These are phyloP conservation scores for Backusella morwellensis DNA, from an alignment of 192 early-diverging fungal genomes.

Conservation along the genomic window DNA sequence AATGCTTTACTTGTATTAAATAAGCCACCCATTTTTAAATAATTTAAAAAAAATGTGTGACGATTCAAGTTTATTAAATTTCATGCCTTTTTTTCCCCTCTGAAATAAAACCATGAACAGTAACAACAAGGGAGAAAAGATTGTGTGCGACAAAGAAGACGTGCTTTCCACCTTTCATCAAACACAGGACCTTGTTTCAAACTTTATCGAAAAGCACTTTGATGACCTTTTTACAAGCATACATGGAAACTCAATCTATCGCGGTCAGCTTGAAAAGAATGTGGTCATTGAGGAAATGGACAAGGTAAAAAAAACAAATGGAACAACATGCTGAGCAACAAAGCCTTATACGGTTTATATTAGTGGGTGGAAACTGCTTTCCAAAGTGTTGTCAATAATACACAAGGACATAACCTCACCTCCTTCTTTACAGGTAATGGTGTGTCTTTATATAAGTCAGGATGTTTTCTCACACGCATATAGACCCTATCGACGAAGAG, in stretches of 20 bases:
- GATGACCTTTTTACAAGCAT: neutral
- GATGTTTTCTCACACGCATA: neutral
- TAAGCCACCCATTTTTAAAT: neutral
- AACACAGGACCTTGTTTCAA: neutral
- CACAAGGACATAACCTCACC: neutral
- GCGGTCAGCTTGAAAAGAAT: neutral
- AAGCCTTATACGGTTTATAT: too few species aligned
- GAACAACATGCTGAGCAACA: neutral
- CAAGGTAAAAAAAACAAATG: neutral
- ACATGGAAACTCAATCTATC: neutral
- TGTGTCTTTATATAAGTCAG: too few species aligned
- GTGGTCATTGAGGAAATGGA: neutral
- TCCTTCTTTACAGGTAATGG: neutral
- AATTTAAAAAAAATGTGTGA: neutral
- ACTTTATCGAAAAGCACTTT: neutral
- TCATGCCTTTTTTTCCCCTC: neutral
- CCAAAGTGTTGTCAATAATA: constrained; percentile 38
- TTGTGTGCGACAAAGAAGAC: neutral
- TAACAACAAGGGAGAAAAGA: neutral
- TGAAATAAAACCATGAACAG: neutral
- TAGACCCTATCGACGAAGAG: neutral
- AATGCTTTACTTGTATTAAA: neutral
- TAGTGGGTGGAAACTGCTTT: constrained; percentile 41
- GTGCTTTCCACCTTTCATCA: neutral
- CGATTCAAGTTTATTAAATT: neutral